Base-by-base conservation (phyloP, 352 stramenopile species). In the Phytopythium cucurbitacearum region DNA sequence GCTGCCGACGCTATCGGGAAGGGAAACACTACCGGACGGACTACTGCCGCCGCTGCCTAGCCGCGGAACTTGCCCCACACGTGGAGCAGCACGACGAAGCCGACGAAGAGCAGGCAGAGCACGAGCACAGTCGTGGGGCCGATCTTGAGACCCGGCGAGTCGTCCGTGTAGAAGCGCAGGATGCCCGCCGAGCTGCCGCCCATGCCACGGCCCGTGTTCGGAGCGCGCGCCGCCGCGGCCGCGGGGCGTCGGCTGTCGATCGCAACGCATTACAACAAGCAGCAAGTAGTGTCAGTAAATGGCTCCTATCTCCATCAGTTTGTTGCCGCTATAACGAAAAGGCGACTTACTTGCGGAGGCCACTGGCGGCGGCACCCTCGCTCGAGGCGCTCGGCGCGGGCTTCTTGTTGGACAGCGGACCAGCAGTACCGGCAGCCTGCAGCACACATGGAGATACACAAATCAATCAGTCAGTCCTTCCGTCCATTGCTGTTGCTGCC, bases 151-250 rank as follows among this genome's bases (percentile, higher is more conserved):
- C 95, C 94, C 16, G 95, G 94, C 57, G 92, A 97, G 74, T 98
- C 95, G 74, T 98, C 94, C 51, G 93, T 98, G 76, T 98, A 98
- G 76, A 98, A 98, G 72, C 95, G 91, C 65, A 98, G 73, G 79
- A 98, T 98, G 59, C 96, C 96, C 51, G 91, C 90, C 62, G 60
- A 77, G 73, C 70, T 92, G 59, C 71, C 85, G 64, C 69, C 85
- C 85, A 94, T 94, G 62, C 83, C 83, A 46, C 83, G 83, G 39
- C 83, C 83, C 8, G 66, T 94, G 71, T 94, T 94, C 55, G 75
- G 60, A 38, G 67, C 74, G 39, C 62, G 67, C 9, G 62, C 51
- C 41, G 71, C 63, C 11, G 62, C 49, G 50, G 71, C 62, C 33
- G 80, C 71, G 21, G 79, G 80, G 48, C 79, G 77, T 51, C 81